Evolutionary conservation across 345 rosid genomes (phyloP).

Genomic region (Zanthoxylum bungeanum): DNA sequence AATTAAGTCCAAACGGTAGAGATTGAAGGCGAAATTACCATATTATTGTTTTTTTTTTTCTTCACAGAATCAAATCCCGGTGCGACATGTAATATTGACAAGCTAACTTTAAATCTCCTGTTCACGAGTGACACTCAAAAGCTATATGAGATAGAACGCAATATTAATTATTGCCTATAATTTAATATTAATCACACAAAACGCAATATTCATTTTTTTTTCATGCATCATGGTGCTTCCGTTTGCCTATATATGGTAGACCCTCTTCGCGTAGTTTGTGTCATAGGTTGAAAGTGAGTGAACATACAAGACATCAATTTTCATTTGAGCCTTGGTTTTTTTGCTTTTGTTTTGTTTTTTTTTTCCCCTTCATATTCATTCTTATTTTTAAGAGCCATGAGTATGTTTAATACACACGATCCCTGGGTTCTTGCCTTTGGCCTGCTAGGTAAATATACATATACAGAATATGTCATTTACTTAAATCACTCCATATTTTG

Average conservation of each 20-base stretch:
- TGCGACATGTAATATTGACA: conserved; percentile 31
- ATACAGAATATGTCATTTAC: background rate
- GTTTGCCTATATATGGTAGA: background rate
- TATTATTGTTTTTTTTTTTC: too few species aligned
- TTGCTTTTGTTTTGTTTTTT: too few species aligned
- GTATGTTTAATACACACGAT: conserved; percentile 14
- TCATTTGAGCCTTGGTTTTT: too few species aligned
- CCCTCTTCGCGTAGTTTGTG: background rate
- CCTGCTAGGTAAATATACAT: conserved; percentile 19
- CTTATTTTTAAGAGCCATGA: conserved; percentile 12
- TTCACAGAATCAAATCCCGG: conserved; percentile 12
- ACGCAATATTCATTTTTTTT: too few species aligned
- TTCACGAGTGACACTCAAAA: conserved; percentile 32
- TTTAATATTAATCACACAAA: too few species aligned
- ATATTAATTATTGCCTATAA: background rate
- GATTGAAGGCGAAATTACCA: too few species aligned
- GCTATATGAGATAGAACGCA: conserved; percentile 24
- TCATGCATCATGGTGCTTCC: background rate
- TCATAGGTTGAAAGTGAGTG: too few species aligned
- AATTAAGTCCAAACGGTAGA: too few species aligned
- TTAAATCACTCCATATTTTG: background rate
- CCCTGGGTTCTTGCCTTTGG: conserved; percentile 32
- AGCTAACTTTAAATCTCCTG: conserved; percentile 12
- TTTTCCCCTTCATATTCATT: background rate
- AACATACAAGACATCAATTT: too few species aligned